Percentiles rank a stretch among this genome's conserved stretches.
These are phyloP conservation scores for Cladosporium sp. DNA, from an alignment of 2,329 filamentous ascomycete genomes.

Conservation along the genomic window DNA sequence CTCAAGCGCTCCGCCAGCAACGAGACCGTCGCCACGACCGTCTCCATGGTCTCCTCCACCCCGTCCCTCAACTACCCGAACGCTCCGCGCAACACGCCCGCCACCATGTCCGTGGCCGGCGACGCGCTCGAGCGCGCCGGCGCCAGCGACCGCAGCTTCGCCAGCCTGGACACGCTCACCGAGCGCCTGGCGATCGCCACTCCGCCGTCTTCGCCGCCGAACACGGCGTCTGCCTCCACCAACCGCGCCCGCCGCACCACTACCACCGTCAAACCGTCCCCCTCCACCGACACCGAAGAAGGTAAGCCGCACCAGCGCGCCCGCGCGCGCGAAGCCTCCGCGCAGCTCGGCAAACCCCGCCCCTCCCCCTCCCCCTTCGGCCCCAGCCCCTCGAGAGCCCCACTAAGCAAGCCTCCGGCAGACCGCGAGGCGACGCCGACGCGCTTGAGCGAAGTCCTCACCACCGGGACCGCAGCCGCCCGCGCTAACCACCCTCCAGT, in stretches of 20 bases:
- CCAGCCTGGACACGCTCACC: slow-evolving; percentile 10
- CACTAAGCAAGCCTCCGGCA: not conserved
- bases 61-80: slow-evolving; percentile 12
- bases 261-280: no score
- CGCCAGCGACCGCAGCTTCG: not conserved
- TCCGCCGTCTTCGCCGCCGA: not conserved
- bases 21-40: slow-evolving; percentile 9
- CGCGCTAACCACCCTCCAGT: not conserved
- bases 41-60: slow-evolving; percentile 11
- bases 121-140: not conserved
- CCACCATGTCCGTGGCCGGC: slow-evolving; percentile 13
- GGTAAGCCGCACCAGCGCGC: slow-evolving; percentile 12
- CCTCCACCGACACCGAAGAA: no score
- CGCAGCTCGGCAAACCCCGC: no score
- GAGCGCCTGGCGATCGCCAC: slow-evolving; percentile 1
- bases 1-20: slow-evolving; percentile 10
- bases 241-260: no score
- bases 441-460: not conserved
- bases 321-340: no score
- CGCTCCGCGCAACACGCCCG: slow-evolving; percentile 18
- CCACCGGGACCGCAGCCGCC: not conserved
- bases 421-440: slow-evolving; percentile 5
- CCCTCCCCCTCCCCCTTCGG: no score
- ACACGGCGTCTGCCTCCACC: no score
- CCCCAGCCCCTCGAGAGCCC: not conserved